phyloP scores from a whole-genome alignment of 805 yeast genomes.

The Ogataea angusta region DNA sequence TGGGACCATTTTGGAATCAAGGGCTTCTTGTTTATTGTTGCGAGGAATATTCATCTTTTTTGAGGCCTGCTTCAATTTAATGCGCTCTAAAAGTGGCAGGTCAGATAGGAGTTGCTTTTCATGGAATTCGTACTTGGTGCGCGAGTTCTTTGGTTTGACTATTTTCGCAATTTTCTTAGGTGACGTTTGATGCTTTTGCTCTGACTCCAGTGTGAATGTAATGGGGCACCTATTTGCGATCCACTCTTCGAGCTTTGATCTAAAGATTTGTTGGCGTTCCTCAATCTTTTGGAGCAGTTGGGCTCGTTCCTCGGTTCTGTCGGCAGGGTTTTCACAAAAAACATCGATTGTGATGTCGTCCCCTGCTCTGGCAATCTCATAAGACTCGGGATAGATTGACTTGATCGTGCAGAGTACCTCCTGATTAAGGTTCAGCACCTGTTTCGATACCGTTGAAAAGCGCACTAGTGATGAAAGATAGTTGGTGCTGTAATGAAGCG shows the following conservation, averaged over 20 bases:
- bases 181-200: neutral
- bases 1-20: constrained; percentile 19
- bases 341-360: constrained; percentile 20
- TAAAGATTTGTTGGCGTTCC: constrained; percentile 10
- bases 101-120: constrained; percentile 20
- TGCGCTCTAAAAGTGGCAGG: constrained; percentile 38
- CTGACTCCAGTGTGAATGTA: constrained; percentile 1
- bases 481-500: constrained; percentile 23
- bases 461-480: constrained; percentile 18
- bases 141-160: constrained; percentile 30
- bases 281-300: constrained; percentile 14
- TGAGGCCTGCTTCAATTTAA: constrained; percentile 34
- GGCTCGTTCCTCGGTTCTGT: constrained; percentile 5
- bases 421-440: constrained; percentile 14
- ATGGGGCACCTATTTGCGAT: neutral
- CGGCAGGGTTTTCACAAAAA: constrained; percentile 2
- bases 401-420: constrained; percentile 15
- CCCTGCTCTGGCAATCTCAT: constrained; percentile 3
- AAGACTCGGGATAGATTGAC: constrained; percentile 18
- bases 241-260: constrained; percentile 6
- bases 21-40: neutral
- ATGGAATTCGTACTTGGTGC: constrained; percentile 37
- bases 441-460: constrained; percentile 17
- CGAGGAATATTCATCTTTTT: neutral
- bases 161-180: constrained; percentile 3